phyloP scores from a whole-genome alignment of 495 filamentous ascomycete species.

The Baudoinia panamericana region DNA sequence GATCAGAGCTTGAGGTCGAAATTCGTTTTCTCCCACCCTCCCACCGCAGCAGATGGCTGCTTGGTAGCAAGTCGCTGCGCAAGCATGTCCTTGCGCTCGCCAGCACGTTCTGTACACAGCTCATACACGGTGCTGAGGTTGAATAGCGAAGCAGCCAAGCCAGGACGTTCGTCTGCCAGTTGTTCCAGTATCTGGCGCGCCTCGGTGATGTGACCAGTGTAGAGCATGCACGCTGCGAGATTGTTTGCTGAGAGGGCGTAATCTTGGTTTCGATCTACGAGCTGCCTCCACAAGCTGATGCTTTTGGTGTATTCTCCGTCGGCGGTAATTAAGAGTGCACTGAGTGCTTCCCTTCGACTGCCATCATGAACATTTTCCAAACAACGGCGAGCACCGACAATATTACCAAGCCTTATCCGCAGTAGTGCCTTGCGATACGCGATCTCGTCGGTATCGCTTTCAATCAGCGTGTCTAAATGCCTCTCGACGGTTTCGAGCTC shows the following conservation, averaged over 20 bases:
- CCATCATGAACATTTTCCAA: slow-evolving; percentile 26
- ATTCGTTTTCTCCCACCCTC: slow-evolving; percentile 57
- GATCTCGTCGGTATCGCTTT: slow-evolving; percentile 24
- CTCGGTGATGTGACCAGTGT: slow-evolving; percentile 61
- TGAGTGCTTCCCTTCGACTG: slow-evolving; percentile 10
- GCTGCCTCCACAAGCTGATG: slow-evolving; percentile 50
- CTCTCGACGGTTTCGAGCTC: slow-evolving; percentile 64
- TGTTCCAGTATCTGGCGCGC: slow-evolving; percentile 53
- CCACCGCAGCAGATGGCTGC: slow-evolving; percentile 26
- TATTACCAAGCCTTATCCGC: slow-evolving; percentile 62
- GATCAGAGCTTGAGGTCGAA: slow-evolving; percentile 64
- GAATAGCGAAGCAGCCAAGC: slow-evolving; percentile 67
- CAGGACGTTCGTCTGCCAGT: slow-evolving; percentile 44
- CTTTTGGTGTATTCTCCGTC: slow-evolving; percentile 51
- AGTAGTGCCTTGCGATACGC: slow-evolving; percentile 48
- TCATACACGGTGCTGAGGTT: slow-evolving; percentile 89
- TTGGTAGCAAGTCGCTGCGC: slow-evolving; percentile 53
- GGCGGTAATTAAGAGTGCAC: slow-evolving; percentile 61
- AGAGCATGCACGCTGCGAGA: slow-evolving; percentile 67
- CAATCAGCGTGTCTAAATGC: slow-evolving; percentile 42
- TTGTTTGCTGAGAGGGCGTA: slow-evolving; percentile 62
- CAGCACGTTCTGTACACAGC: slow-evolving; percentile 67
- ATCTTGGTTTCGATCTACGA: slow-evolving; percentile 31
- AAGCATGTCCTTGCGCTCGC: slow-evolving; percentile 51
- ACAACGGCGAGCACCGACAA: slow-evolving; percentile 47